A percentile compares a stretch with the other conserved stretches of the same genome.
phyloP scores from a whole-genome alignment of 305 asterid species.

The Fraxinus dipetala region DNA sequence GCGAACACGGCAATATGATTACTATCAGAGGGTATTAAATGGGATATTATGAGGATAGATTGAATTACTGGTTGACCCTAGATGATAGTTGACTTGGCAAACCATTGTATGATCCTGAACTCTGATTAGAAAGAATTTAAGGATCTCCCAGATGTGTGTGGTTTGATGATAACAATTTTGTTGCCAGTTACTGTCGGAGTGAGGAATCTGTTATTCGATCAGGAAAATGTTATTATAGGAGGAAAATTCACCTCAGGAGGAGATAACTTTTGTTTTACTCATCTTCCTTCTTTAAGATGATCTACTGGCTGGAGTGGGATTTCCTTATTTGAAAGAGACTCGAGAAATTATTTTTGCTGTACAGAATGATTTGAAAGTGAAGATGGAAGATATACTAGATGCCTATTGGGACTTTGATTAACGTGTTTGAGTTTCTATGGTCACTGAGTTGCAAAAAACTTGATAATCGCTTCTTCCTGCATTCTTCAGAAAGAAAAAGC shows the following conservation, averaged over 20 bases:
- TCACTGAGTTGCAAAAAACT: constrained; percentile 32
- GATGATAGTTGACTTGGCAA: constrained; percentile 24
- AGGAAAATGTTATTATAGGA: constrained; percentile 7
- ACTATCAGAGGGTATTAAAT: constrained; percentile 84
- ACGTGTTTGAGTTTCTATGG: constrained; percentile 19
- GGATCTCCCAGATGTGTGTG: constrained; percentile 20
- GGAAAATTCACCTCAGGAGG: constrained; percentile 15
- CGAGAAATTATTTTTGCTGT: constrained; percentile 32
- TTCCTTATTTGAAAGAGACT: constrained; percentile 19
- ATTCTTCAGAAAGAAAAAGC: constrained; percentile 13
- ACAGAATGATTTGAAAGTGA: constrained; percentile 33
- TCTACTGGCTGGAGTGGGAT: constrained; percentile 21
- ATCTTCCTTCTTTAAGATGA: constrained; percentile 22
- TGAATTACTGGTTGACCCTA: constrained; percentile 6
- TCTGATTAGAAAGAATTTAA: constrained; percentile 7
- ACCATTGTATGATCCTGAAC: constrained; percentile 12
- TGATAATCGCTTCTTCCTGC: constrained; percentile 25
- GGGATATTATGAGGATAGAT: constrained; percentile 67
- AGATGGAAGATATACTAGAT: constrained; percentile 26
- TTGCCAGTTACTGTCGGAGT: constrained; percentile 22
- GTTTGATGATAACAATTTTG: constrained; percentile 10
- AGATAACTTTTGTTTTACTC: constrained; percentile 21
- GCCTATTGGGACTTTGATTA: constrained; percentile 22
- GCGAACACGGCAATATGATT: constrained; percentile 94
- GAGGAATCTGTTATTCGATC: constrained; percentile 14